Percentiles rank a stretch among this genome's conserved stretches.
These are phyloP conservation scores for Neurospora sp. DNA, from an alignment of 495 filamentous ascomycete genomes.

Conservation along the genomic window DNA sequence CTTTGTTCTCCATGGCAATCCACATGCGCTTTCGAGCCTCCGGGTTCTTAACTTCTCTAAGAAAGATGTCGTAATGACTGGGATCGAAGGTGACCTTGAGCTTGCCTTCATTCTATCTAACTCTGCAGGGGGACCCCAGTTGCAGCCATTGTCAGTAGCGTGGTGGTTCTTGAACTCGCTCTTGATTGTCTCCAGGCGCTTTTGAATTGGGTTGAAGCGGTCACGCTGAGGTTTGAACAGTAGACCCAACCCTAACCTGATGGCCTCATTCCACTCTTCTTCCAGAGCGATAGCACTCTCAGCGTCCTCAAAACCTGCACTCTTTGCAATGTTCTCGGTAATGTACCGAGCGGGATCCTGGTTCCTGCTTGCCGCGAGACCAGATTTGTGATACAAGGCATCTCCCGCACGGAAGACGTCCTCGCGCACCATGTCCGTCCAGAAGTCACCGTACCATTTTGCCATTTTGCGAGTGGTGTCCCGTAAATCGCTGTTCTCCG, in stretches of 20 bases:
- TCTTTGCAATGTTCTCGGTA: constrained; percentile 19
- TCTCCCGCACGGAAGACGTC: constrained; percentile 51
- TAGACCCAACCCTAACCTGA: constrained; percentile 46
- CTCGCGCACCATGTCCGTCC: constrained; percentile 53
- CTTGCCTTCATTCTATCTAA: constrained; percentile 53
- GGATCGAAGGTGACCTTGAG: constrained; percentile 47
- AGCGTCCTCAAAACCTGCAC: constrained; percentile 24
- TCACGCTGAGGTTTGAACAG: constrained; percentile 44
- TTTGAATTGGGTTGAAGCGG: constrained; percentile 57
- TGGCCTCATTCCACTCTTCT: constrained; percentile 48
- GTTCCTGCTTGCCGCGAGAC: constrained; percentile 29
- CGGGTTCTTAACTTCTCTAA: constrained; percentile 48
- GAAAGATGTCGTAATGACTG: constrained; percentile 47
- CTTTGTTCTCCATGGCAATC: constrained; percentile 51
- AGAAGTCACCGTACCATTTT: constrained; percentile 50
- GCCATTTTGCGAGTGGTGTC: constrained; percentile 51
- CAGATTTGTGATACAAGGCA: constrained; percentile 37
- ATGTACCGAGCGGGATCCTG: constrained; percentile 25
- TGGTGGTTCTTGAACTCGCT: constrained; percentile 52
- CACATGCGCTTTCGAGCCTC: constrained; percentile 46
- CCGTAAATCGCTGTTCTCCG: constrained; percentile 55
- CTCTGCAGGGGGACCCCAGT: constrained; percentile 51
- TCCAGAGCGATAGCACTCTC: constrained; percentile 47
- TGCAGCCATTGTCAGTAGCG: constrained; percentile 50
- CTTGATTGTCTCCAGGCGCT: constrained; percentile 44